Base-by-base conservation (phyloP, 1,284 basidiomycete genomes). In the Agroathelia rolfsii region DNA sequence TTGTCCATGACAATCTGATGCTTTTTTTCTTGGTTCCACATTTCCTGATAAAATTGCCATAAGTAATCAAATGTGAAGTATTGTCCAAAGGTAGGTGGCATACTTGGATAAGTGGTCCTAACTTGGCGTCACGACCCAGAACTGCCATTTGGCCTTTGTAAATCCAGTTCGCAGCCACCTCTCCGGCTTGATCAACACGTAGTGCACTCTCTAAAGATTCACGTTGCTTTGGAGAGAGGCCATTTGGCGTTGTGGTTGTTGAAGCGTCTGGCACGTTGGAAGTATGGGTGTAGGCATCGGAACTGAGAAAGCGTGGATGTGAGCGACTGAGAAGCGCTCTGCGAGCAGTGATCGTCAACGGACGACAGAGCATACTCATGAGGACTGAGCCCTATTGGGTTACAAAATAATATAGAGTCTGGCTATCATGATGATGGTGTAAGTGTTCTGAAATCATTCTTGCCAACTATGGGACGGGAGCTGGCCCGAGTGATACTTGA, bases 21-120 rank as follows among this genome's bases (percentile, higher is more conserved):
- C 56, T 89, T 89, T 59, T 86, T 87, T 59, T 97, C 93, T 50
- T 89, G 90, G 30, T 88, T 76, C 90, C 90, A 96, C 93, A 97
- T 97, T 41, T 85, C 79, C 85, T 94, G 40, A 5, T 17, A 35
- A 10, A 33, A 34, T 11, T 21, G 24, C 39, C 6, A 37, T 34
- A 23, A 22, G 18, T 8, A 23, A 24, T 11, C n/a, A 28, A 26
- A 40, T 29, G 24, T 30, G 16, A 27, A 8, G 20, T 28, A 47
- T 9, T 32, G 19, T 6, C 10, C 8, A 17, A 9, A 27, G 19
- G 9, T 15, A 19, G 29, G 24, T 29, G 19, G 30, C 72, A 41
- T 45, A 79, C 89, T 60, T 89, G 82, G 39, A 93, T 80, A 32
- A 94, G 59, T 7, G 71, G 64, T 1, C 74, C 75, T n/a, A 73